Conservation (phyloP, 2,329 filamentous ascomycete species). For the Colletotrichum sp. region DNA sequence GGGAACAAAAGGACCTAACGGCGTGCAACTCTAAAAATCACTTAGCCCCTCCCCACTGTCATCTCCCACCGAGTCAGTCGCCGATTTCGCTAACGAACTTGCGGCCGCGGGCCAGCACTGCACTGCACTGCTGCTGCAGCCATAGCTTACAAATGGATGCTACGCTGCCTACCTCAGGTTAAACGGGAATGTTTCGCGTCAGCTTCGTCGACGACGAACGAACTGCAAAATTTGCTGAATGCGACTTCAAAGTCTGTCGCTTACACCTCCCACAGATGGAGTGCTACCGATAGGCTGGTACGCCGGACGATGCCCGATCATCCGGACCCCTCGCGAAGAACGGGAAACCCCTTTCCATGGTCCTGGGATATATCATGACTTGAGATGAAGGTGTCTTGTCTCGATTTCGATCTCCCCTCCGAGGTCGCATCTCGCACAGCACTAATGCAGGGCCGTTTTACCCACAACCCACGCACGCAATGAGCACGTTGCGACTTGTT, state of each 20-base stretch:
- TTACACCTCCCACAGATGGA: not conserved
- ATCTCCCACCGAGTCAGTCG: constrained; percentile 17
- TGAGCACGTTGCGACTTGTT: not conserved
- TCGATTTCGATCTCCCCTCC: not conserved
- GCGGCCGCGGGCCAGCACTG: not conserved
- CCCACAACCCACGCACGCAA: not conserved
- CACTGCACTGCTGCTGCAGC: not conserved
- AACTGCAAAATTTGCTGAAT: not conserved
- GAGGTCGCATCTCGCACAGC: not conserved
- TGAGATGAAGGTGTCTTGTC: not conserved
- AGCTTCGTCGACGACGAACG: not conserved
- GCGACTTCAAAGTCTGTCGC: not conserved
- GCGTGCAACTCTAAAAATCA: not conserved
- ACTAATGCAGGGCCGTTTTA: not conserved
- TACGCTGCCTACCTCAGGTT: not conserved
- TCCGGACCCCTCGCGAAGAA: not conserved
- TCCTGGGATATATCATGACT: not conserved
- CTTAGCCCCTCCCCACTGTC: not conserved
- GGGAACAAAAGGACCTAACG: not conserved
- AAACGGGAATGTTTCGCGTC: not conserved
- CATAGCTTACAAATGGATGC: not conserved
- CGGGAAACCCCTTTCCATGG: not conserved
- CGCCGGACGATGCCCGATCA: not conserved
- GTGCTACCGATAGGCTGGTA: not conserved
- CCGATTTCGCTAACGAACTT: not conserved